Base-by-base conservation (phyloP, 2,329 filamentous ascomycete species). In the Cytospora piceicola region DNA sequence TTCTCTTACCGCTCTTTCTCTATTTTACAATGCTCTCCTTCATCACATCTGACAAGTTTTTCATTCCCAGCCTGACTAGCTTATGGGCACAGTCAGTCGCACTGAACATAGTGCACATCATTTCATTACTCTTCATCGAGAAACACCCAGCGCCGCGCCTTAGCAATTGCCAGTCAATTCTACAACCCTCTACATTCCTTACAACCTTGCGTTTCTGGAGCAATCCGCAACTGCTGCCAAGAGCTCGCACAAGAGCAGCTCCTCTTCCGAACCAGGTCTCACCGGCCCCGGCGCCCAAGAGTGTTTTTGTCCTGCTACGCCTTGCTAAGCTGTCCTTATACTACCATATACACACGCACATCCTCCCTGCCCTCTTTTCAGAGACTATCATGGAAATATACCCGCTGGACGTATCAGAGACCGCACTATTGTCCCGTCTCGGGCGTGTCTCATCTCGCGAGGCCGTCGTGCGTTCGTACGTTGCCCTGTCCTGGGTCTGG, bases 71-170 rank as follows among this genome's bases (percentile, higher is more conserved):
- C n/a, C 57, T 51, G 12, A 30, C 57, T 2, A 49, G 57, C 29
- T 36, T 59, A 4, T 59, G 57, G 57, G 57, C 57, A 24, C 57
- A 59, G 15, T 59, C 57, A 11, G 42, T 59, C 12, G n/a, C 57
- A 9, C n/a, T 59, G 39, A 59, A 59, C 32, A 59, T 59, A 3
- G 57, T 59, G 1, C 57, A 59, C 5, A 24, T 51, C 27, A 5
- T 22, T 4, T 59, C 57, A 15, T 14, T 59, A 3, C 17, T 59
- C 1, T 32, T 29, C 20, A 34, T 59, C 5, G 57, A 59, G n/a
- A 34, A 17, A 22, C 22, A 2, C 1, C 29, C 57, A 51, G 57
- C 57, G 17, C 57, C 29, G 11, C 57, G 30, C 4, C 20, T 9
- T 17, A 24, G 32, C 6, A 4, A 8, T 42, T 3, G 17, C 2